phyloP scores from a whole-genome alignment of 495 filamentous ascomycete genomes.

The Talaromyces liani region DNA sequence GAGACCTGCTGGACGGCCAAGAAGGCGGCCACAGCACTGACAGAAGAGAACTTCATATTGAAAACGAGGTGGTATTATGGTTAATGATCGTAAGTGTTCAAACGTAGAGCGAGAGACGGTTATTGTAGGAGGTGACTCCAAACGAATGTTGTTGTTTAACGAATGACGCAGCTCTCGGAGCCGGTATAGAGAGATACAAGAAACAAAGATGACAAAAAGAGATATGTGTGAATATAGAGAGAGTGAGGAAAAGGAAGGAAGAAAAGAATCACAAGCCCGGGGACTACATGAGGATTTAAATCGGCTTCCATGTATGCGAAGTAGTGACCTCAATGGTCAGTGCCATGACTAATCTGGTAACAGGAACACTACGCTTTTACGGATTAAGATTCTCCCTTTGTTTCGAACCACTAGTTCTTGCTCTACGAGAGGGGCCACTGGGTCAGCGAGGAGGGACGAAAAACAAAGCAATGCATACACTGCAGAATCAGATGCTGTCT shows the following conservation, averaged over 20 bases:
- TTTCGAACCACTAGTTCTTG: neutral
- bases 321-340: neutral
- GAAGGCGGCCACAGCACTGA: slow-evolving; percentile 14
- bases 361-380: neutral
- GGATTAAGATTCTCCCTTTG: neutral
- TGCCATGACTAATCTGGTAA: neutral
- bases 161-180: slow-evolving; percentile 7
- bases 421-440: neutral
- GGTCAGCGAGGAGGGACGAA: neutral
- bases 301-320: neutral
- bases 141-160: slow-evolving; percentile 4
- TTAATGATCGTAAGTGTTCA: neutral
- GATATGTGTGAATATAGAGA: neutral
- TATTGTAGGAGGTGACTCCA: neutral
- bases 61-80: neutral
- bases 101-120: neutral
- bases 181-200: neutral
- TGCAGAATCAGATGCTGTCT: neutral
- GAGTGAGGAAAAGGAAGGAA: neutral
- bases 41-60: slow-evolving; percentile 18
- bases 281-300: slow-evolving; percentile 1
- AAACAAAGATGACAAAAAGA: neutral
- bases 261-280: neutral
- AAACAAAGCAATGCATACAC: neutral
- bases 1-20: slow-evolving; percentile 41